Evolutionary conservation across 2,329 filamentous ascomycete genomes (phyloP).

Genomic region (Lecanicillium sp.): DNA sequence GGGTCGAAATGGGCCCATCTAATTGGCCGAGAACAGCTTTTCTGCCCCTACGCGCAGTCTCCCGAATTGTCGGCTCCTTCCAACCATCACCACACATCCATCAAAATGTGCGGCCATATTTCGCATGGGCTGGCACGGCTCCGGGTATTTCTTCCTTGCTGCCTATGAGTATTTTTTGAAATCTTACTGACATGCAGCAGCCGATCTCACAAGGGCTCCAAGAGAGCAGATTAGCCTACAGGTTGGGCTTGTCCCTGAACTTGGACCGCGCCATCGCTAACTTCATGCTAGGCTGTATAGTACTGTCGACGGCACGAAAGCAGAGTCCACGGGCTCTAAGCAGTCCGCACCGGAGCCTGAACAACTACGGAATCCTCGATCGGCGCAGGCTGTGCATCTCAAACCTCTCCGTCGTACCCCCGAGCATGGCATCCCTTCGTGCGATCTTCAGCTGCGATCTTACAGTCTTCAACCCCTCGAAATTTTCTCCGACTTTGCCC

Average conservation of each 20-base stretch:
- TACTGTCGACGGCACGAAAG: not conserved
- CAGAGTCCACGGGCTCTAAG: not conserved
- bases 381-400: constrained; percentile 80
- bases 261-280: not conserved
- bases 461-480: constrained; percentile 87
- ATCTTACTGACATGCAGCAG: not conserved
- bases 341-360: not conserved
- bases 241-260: not conserved
- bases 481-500: constrained; percentile 89
- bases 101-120: constrained; percentile 7
- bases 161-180: not conserved
- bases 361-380: constrained; percentile 59
- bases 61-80: not conserved
- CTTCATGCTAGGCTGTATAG: not conserved
- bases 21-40: not conserved
- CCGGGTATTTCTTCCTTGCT: not conserved
- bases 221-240: not conserved
- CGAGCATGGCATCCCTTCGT: constrained; percentile 72
- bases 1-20: not conserved
- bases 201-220: not conserved
- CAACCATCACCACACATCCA: not conserved
- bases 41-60: not conserved
- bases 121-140: not conserved
- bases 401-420: constrained; percentile 72
- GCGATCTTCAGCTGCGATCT: constrained; percentile 87